phyloP scores from a whole-genome alignment of 352 stramenopile species.

The Phytophthora tentaculata region DNA sequence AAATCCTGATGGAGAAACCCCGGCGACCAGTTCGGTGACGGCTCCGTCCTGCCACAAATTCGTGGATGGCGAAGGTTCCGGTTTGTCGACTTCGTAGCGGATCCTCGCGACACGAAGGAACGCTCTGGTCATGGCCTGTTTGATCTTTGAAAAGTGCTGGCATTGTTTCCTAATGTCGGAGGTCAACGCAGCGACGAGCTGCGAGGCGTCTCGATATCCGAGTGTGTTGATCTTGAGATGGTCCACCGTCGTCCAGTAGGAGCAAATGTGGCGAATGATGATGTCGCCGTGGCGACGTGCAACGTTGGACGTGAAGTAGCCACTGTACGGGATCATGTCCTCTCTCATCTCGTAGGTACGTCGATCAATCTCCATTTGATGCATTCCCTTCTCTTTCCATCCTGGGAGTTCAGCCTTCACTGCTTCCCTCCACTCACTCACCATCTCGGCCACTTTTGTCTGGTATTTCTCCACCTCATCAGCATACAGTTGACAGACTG shows the following conservation, averaged over 20 bases:
- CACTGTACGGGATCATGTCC: slow-evolving; percentile 63
- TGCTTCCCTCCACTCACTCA: slow-evolving; percentile 49
- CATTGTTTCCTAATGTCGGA: slow-evolving; percentile 65
- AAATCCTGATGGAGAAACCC: slow-evolving; percentile 49
- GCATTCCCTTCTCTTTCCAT: slow-evolving; percentile 58
- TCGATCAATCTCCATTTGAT: slow-evolving; percentile 70
- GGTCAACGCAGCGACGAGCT: slow-evolving; percentile 50
- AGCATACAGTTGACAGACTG: slow-evolving; percentile 51
- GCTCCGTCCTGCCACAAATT: slow-evolving; percentile 52
- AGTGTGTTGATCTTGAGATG: slow-evolving; percentile 56
- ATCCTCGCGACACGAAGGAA: slow-evolving; percentile 48
- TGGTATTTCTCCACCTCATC: slow-evolving; percentile 57
- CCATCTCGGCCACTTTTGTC: slow-evolving; percentile 47
- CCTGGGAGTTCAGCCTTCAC: slow-evolving; percentile 39
- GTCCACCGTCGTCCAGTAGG: slow-evolving; percentile 46
- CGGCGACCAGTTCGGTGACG: slow-evolving; percentile 56
- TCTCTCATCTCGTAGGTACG: slow-evolving; percentile 64
- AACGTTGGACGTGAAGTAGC: slow-evolving; percentile 65
- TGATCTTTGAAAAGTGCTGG: slow-evolving; percentile 59
- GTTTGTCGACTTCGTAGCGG: slow-evolving; percentile 48
- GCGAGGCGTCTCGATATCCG: slow-evolving; percentile 48
- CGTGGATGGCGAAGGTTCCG: slow-evolving; percentile 26
- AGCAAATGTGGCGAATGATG: slow-evolving; percentile 65
- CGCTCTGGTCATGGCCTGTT: slow-evolving; percentile 51
- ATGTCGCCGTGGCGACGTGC: slow-evolving; percentile 59